Conservation (phyloP, 441 rosid genomes). For the Corymbia citriodora region DNA sequence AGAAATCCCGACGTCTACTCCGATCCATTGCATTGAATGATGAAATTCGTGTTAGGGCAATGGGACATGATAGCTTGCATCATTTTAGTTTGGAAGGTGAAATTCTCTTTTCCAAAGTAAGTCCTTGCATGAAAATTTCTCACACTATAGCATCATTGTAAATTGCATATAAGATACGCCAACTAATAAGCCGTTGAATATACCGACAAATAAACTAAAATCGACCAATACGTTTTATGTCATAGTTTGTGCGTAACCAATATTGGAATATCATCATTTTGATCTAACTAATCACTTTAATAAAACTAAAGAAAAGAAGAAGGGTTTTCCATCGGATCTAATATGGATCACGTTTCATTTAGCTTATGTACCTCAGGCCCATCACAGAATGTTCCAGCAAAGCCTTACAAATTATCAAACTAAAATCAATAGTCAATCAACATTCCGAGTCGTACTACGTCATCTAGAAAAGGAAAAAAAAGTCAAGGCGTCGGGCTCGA, state of each 20-base stretch:
- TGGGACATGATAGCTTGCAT: background rate
- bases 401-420: background rate
- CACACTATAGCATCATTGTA: background rate
- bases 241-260: background rate
- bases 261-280: background rate
- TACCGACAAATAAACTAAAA: background rate
- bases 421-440: background rate
- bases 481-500: background rate
- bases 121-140: background rate
- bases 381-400: background rate
- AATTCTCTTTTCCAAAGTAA: background rate
- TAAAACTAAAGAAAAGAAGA: background rate
- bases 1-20: fast-evolving
- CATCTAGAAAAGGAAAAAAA: too few relatives aligned
- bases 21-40: fast-evolving
- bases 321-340: background rate
- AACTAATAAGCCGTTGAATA: fast-evolving
- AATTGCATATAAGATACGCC: background rate
- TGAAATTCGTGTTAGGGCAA: background rate
- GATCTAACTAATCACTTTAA: background rate
- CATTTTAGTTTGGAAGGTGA: background rate
- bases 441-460: background rate
- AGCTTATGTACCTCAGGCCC: background rate
- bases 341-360: background rate
- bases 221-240: background rate